Evolutionary conservation across 441 rosid species (phyloP), one percentile per base, ranked within the genome.

Genomic region (Populus tomentosa): DNA sequence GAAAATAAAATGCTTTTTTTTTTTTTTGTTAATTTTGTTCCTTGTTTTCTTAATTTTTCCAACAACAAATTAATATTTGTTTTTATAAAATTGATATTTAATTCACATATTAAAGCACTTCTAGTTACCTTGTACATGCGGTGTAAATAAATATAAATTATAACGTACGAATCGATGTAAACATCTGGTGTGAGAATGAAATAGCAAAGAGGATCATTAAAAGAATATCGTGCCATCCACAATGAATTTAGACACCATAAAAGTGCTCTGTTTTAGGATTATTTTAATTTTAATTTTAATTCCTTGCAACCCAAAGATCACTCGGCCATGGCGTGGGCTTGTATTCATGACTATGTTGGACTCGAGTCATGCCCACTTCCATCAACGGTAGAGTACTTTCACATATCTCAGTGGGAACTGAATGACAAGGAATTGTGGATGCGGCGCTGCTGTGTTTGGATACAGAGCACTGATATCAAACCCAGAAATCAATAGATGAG

Each of bases 361-460:
- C 79, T 72, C 26, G 35, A 50, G 40, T 36, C 78, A 32, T 13
- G 56, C 13, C 28, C 70, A 69, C 62, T 76, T 40, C 69, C 63
- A 69, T 53, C 73, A 24, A 75, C 32, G 32, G 32, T 30, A 3
- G 32, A 30, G 84, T 75, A 76, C 81, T 56, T 70, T 24, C 63
- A n/a, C 46, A 13, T 10, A 36, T 67, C 46, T 80, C 73, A 78
- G 76, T 73, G 71, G 71, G 75, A 35, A 33, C 50, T 69, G 42
- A 79, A 32, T 72, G 75, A 70, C 21, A 67, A 64, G 72, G 4
- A 67, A 69, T 59, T 28, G 38, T 76, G 71, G 46, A 76, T 10
- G 64, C 75, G 81, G 76, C 81, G 28, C 20, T 68, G 42, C 32
- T 67, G 42, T 64, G 32, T 28, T 40, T 73, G 66, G 66, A 71